Conservation (phyloP, 345 rosid genomes). For the Mercurialis annua region DNA sequence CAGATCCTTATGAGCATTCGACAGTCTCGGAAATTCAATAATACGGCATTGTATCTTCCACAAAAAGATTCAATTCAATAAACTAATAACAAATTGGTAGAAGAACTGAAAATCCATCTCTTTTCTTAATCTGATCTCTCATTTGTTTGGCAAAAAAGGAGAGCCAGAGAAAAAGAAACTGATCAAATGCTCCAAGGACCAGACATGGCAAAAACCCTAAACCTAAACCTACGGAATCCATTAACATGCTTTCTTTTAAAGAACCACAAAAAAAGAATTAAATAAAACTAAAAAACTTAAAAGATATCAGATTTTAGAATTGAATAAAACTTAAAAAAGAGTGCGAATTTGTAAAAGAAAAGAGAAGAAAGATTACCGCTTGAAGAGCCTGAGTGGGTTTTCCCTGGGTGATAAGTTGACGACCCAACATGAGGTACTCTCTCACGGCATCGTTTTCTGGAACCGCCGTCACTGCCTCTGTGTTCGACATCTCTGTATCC, state of each 20-base stretch:
- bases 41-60: no score
- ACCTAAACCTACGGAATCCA: neutral
- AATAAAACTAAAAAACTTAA: no score
- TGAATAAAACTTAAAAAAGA: no score
- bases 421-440: slow-evolving; percentile 64
- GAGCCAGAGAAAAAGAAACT: neutral
- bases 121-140: no score
- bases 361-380: slow-evolving; percentile 44
- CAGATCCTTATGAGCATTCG: no score
- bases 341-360: neutral
- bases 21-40: no score
- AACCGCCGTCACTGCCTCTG: slow-evolving; percentile 26
- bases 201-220: no score
- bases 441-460: slow-evolving; percentile 21
- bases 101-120: no score
- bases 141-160: neutral
- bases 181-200: no score
- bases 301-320: no score
- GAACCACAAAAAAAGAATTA: neutral
- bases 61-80: no score
- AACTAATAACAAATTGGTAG: no score
- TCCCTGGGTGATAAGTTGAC: slow-evolving; percentile 68
- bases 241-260: neutral
- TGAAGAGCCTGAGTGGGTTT: slow-evolving; percentile 87
- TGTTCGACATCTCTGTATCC: slow-evolving; percentile 52